These are phyloP conservation scores for Amanita subjunquillea DNA, from an alignment of 768 basidiomycete genomes.

Conservation along the genomic window DNA sequence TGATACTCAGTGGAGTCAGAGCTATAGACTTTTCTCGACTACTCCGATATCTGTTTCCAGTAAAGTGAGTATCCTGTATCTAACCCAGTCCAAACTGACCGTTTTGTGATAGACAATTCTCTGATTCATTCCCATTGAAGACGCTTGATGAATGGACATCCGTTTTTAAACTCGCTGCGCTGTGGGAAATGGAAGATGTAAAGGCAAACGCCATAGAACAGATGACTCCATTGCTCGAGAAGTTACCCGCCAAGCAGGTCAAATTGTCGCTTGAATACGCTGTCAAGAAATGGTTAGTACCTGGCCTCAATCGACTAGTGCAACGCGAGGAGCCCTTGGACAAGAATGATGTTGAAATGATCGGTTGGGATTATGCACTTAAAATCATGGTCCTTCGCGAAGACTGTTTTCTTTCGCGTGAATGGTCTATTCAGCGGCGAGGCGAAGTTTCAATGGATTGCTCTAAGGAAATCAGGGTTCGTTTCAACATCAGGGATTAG, in stretches of 20 bases:
- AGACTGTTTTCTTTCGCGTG: not conserved
- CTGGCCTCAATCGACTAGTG: conserved; percentile 13
- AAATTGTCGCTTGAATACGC: conserved; percentile 14
- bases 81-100: not conserved
- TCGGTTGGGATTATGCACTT: conserved; percentile 14
- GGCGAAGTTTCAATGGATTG: not conserved
- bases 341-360: conserved; percentile 10
- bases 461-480: not conserved
- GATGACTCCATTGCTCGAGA: conserved; percentile 10
- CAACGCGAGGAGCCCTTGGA: conserved; percentile 14
- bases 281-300: conserved; percentile 19
- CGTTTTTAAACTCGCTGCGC: conserved; percentile 21
- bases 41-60: conserved; percentile 12
- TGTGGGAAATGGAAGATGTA: conserved; percentile 22
- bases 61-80: not conserved
- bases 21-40: conserved; percentile 14
- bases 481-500: not conserved
- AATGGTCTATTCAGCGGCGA: not conserved
- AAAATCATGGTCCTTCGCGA: conserved; percentile 14
- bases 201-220: conserved; percentile 16
- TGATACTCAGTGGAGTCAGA: conserved; percentile 17
- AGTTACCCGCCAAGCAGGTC: conserved; percentile 14
- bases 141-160: conserved; percentile 18
- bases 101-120: not conserved
- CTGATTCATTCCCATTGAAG: not conserved